Evolutionary conservation across 331 rosid genomes (phyloP).

Genomic region (Rosa hybrid): DNA sequence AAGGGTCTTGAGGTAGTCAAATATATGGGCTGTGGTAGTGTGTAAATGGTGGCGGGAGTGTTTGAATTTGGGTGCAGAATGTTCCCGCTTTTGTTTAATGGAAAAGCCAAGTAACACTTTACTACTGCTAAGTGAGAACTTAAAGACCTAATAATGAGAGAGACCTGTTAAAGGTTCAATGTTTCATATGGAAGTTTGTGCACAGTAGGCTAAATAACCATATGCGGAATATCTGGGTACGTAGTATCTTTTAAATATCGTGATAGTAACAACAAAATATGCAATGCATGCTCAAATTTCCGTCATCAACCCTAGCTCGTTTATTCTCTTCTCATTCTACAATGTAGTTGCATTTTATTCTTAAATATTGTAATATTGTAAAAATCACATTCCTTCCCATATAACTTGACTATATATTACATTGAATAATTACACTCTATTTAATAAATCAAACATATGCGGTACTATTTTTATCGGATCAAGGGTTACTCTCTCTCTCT

Average conservation of each 20-base stretch:
- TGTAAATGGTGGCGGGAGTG: neutral
- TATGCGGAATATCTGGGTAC: neutral
- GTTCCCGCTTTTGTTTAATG: slow-evolving; percentile 15
- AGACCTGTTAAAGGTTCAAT: neutral
- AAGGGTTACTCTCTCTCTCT: no score
- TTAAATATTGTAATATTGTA: no score
- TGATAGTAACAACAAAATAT: neutral
- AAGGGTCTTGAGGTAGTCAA: slow-evolving; percentile 8
- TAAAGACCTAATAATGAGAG: neutral
- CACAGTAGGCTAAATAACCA: neutral
- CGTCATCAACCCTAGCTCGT: neutral
- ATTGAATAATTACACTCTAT: no score
- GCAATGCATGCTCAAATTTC: neutral
- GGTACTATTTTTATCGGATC: no score
- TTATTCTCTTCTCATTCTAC: neutral
- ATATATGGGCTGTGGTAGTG: neutral
- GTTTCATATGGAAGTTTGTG: slow-evolving; percentile 12
- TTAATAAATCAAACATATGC: no score
- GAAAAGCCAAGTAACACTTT: neutral
- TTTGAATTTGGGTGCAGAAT: neutral
- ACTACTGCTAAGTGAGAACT: slow-evolving; percentile 11
- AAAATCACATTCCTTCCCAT: no score
- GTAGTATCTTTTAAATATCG: neutral
- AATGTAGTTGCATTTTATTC: neutral
- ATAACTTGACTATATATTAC: no score